Evolutionary conservation across 2,329 filamentous ascomycete species (phyloP), one percentile per base, ranked within the genome.

Genomic region (Ceratocystiopsis minuta): DNA sequence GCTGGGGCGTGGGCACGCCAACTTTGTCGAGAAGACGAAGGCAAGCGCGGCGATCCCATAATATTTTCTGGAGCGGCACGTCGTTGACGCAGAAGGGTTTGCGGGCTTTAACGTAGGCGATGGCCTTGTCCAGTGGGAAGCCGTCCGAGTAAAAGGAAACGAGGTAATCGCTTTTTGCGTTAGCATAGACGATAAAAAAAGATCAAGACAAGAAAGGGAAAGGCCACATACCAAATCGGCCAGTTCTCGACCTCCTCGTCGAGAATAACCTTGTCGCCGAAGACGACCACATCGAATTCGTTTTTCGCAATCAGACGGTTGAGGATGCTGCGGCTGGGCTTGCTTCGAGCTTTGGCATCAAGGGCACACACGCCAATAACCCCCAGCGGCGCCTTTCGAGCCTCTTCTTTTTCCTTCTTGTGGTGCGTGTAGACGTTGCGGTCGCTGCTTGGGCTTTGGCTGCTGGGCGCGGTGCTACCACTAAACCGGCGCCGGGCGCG

Each of bases 91-190:
- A 95, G 52, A 95, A 96, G 0, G 90, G 90, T 55, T 93, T 93
- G 43, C 90, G 78, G 12, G 93, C 72, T 54, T 86, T 85, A 47
- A 86, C 84, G 58, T 98, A 98, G 32, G 86, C 84, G 52, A 98
- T 93, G 6, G 92, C 90, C 57, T 98, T 98, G 50, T 96, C 87
- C 38, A 98, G 64, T 0, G 90, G 90, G 51, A 98, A 98, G 1
- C 90, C 90, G 57, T 95, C 88, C 0, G 88, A 96, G 60, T 96
- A 98, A 63, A 98, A 98, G 3, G 87, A 94, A 54, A 98, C 94
- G 43, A 98, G 64, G 54, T 93, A 98, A 61, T 98, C 90, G 59
- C 70, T 74, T 37, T 34, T 46, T 51, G 38, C 52, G 53, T 53
- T 47, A 57, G 50, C 31, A 43, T 38, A 20, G 2, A 34, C 11